These are phyloP conservation scores for Eucalyptus rudis DNA, from an alignment of 345 rosid genomes.

Conservation along the genomic window DNA sequence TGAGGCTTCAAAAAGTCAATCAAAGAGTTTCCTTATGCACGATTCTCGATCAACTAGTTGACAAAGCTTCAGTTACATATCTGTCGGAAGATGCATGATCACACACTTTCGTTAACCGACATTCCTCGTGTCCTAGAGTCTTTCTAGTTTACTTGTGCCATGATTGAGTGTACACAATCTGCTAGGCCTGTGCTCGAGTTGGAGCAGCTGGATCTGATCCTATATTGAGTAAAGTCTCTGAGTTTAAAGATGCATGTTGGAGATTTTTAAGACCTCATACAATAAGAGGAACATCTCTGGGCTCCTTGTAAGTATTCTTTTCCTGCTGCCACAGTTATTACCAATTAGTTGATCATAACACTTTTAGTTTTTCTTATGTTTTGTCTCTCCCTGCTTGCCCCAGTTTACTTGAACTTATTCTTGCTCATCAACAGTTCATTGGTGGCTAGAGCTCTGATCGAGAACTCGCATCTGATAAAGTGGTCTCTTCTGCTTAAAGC, in stretches of 20 bases:
- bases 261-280: conserved; percentile 95
- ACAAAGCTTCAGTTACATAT: background rate
- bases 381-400: background rate
- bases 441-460: conserved; percentile 79
- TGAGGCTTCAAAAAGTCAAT: background rate
- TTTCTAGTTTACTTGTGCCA: background rate
- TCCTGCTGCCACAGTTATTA: background rate
- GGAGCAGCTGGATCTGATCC: conserved; percentile 86
- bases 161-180: background rate
- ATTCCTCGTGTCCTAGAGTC: background rate
- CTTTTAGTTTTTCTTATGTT: background rate
- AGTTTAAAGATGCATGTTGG: conserved; percentile 84
- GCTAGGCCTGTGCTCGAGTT: conserved; percentile 58
- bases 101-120: background rate
- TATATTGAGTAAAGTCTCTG: conserved; percentile 29
- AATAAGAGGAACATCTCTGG: conserved; percentile 82
- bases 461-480: conserved; percentile 64
- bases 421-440: conserved; percentile 43
- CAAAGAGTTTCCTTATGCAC: background rate
- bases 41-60: background rate
- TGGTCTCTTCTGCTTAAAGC: conserved; percentile 81
- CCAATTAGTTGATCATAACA: background rate
- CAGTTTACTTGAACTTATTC: background rate
- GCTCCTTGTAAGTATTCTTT: conserved; percentile 40
- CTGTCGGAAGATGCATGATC: background rate